Conservation (phyloP, 2,329 filamentous ascomycete genomes). For the Blastomyces gilchristii region DNA sequence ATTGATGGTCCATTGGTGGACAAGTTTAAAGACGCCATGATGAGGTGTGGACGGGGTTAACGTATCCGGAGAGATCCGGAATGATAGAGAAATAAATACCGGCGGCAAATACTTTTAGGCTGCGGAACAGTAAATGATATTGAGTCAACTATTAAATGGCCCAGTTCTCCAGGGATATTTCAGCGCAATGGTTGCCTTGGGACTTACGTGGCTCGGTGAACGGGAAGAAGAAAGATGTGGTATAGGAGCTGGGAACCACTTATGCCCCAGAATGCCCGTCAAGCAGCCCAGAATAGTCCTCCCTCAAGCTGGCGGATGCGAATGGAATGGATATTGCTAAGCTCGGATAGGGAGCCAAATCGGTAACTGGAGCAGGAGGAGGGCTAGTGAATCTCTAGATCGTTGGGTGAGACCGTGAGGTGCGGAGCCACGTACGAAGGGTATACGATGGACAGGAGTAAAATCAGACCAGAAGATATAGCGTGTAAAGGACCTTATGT, state of each 20-base stretch:
- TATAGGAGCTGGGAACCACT: background rate
- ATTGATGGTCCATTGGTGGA: conserved; percentile 75
- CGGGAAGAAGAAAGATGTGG: background rate
- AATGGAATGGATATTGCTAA: background rate
- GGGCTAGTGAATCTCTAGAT: background rate
- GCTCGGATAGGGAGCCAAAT: background rate
- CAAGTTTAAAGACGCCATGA: conserved; percentile 70
- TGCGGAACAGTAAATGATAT: background rate
- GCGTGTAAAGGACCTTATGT: too few relatives aligned
- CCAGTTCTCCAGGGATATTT: background rate
- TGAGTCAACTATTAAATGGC: background rate
- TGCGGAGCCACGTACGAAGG: background rate
- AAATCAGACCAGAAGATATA: background rate
- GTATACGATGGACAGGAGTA: background rate
- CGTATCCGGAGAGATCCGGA: background rate
- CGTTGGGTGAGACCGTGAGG: background rate
- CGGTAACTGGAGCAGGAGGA: too few relatives aligned
- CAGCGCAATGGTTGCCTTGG: background rate
- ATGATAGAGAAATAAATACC: background rate
- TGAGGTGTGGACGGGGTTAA: background rate
- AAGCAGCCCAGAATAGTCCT: background rate
- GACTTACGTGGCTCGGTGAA: background rate
- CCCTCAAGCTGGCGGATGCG: background rate
- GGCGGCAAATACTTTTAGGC: background rate
- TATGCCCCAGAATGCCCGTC: background rate